Conservation (phyloP, 495 filamentous ascomycete species). For the Aspergillus baeticus region DNA sequence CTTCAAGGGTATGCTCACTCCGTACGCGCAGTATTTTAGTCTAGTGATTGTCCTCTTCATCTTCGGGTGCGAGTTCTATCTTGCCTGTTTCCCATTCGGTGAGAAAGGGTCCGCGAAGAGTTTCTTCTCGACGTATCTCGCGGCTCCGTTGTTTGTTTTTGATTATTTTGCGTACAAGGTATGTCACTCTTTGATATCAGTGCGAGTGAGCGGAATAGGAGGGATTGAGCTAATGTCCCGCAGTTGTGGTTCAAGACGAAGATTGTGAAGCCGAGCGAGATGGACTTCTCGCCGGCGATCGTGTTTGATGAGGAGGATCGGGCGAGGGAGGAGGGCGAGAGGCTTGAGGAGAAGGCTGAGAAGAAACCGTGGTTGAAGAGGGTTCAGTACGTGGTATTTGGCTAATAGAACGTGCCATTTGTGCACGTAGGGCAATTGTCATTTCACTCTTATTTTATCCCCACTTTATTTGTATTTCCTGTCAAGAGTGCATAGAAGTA, state of each 20-base stretch:
- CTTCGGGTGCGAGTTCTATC: conserved; percentile 58
- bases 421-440: too few relatives aligned
- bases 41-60: conserved; percentile 59
- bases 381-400: not conserved
- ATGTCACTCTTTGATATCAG: not conserved
- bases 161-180: conserved; percentile 32
- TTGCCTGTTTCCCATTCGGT: conserved; percentile 37
- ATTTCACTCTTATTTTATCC: too few relatives aligned
- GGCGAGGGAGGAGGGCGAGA: not conserved
- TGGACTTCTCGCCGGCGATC: conserved; percentile 25
- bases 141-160: conserved; percentile 28
- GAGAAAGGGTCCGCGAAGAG: conserved; percentile 27
- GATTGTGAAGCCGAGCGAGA: conserved; percentile 23
- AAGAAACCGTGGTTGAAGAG: not conserved
- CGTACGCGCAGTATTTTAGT: conserved; percentile 58
- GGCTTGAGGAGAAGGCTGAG: not conserved
- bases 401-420: not conserved
- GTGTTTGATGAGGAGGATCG: conserved; percentile 30
- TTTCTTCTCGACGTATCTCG: conserved; percentile 31
- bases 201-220: too few relatives aligned
- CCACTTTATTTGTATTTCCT: too few relatives aligned
- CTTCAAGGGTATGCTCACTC: conserved; percentile 56
- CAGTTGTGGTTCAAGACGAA: conserved; percentile 21
- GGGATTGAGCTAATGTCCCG: too few relatives aligned
- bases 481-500: too few relatives aligned